Evolutionary conservation across 139 green algal species (phyloP), one percentile per base, ranked within the genome.

Genomic region (Closterium sp.): DNA sequence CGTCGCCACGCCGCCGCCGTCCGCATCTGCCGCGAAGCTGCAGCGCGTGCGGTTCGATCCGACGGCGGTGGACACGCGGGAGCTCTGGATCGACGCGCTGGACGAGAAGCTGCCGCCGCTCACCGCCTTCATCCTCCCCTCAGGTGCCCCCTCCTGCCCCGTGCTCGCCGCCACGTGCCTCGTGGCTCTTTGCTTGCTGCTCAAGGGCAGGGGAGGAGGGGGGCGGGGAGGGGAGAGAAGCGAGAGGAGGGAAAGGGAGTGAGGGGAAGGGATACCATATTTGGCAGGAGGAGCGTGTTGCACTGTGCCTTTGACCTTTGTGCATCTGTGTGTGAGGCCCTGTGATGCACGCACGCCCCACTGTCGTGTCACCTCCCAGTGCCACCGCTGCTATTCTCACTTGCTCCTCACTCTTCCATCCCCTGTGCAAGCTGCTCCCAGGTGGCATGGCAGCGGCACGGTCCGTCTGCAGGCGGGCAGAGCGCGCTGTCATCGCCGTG

Each of bases 121-220:
- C 22, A 96, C 92, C 1, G 96, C 97, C 88, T 99, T 99, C 96
- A 99, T 99, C 88, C 96, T 99, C 85, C 98, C 98, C 7, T 98
- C 97, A 70, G 96, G 96, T 95, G 88, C 62, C 17, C n/a, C n/a
- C 17, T 5, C 17, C 62, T 22, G 2, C 62, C 62, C 38, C 62
- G 19, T 79, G 17, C 62, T 79, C 2, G 19, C 62, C 13, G 17
- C 19, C 62, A 79, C 62, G 17, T 24, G 17, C 9, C 62, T 27
- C n/a, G n/a, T n/a, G n/a, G n/a, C n/a, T n/a, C n/a, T n/a, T n/a
- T n/a, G n/a, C 50, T 79, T 79, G n/a, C n/a, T 79, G 62, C 2
- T 79, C 4, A 4, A 22, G 45, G 45, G 45, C 45, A 19, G 45
- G 45, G 32, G 32, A 38, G 32, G 32, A 38, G 13, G 38, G 7